Base-by-base conservation (phyloP, 2,329 filamentous ascomycete genomes). In the Claviceps spartinae region DNA sequence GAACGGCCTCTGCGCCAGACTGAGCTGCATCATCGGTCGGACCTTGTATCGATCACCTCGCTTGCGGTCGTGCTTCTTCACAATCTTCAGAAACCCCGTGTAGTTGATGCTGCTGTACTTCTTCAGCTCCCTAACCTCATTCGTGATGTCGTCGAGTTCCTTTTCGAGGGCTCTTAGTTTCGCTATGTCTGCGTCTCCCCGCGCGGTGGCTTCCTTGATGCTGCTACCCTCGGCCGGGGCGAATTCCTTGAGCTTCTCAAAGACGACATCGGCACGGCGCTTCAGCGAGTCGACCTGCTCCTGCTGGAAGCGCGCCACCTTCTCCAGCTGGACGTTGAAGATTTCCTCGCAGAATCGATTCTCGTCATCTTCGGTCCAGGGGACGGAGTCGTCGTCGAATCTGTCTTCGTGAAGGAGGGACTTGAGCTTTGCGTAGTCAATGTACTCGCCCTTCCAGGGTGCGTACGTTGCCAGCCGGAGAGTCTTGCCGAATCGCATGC, bases 11-110 rank as follows among this genome's bases (percentile, higher is more conserved):
- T 88, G 82, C n/a, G 87, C 82, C 61, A 98, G 72, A 61, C 87
- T 86, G 61, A 95, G 85, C 70, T 95, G 87, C 69, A 97, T 83
- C 73, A 97, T 83, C 30, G 93, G 90, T 24, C 88, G 82, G 59
- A 97, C 86, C 66, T 85, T 88, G 73, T 97, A 97, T 50, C 82
- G 78, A 58, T 82, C 78, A 52, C 90, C 90, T 58, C 91, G 80
- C 72, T 91, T 94, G 59, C 93, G 86, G 69, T 98, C 93, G 70
- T 98, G 93, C 72, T 98, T 98, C 81, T 98, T 98, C 52, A 89
- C 89, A 47, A 95, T 95, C 76, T 98, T 98, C 64, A 96, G 78
- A 69, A 97, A 95, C 47, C 89, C 93, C 5, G 93, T 95, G 69
- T 96, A 98, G 72, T 98, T 98, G 72, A 96, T 84, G 57, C 85